Conservation (phyloP, 1,284 basidiomycete species). For the Microbotryum saponariae region DNA sequence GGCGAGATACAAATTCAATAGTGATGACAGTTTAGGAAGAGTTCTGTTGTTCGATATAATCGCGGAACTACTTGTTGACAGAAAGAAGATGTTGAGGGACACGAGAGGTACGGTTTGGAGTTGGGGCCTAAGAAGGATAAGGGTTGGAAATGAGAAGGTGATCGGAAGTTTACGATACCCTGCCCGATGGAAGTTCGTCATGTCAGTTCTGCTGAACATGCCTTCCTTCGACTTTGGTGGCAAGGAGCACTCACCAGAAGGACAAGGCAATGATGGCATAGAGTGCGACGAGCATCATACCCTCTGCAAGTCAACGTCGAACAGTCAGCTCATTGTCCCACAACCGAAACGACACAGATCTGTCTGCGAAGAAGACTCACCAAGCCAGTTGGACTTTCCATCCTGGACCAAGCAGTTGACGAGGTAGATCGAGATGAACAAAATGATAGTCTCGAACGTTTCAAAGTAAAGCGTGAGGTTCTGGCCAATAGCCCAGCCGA, state of each 20-base stretch:
- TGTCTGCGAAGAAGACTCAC: conserved; percentile 30
- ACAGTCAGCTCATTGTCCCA: background rate
- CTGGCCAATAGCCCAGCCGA: conserved; percentile 59
- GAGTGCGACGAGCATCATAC: conserved; percentile 49
- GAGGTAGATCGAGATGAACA: conserved; percentile 61
- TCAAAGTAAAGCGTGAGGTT: conserved; percentile 76
- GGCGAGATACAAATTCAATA: too few species aligned
- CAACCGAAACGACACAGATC: background rate
- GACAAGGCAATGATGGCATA: conserved; percentile 57
- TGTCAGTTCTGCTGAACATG: background rate
- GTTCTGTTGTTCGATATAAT: background rate
- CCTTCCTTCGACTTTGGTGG: background rate
- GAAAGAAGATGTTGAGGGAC: background rate
- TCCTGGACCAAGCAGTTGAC: conserved; percentile 48
- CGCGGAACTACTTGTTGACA: background rate
- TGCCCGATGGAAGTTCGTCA: background rate
- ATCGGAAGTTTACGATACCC: background rate
- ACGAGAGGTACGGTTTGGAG: background rate
- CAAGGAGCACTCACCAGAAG: conserved; percentile 28
- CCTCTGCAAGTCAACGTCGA: background rate
- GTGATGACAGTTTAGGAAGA: too few species aligned
- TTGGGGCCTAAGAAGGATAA: background rate
- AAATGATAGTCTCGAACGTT: conserved; percentile 61
- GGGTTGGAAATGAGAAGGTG: background rate
- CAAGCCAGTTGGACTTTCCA: conserved; percentile 72